Evolutionary conservation across 177 flowering plant genomes (phyloP), one percentile per base, ranked within the genome.

Genomic region (Vitis hybrid): DNA sequence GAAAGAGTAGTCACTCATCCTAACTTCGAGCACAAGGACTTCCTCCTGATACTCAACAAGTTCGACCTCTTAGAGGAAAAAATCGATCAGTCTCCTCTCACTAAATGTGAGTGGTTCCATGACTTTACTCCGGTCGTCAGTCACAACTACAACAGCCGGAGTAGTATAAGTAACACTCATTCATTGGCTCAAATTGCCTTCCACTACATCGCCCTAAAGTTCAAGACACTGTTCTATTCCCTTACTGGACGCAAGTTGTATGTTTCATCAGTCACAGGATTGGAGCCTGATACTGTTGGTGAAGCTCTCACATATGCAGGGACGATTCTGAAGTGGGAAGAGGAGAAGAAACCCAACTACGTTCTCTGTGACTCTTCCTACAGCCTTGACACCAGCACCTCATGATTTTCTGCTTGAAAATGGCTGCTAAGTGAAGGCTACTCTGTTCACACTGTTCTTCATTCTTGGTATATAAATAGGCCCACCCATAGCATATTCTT

Each of bases 1-100:
- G 86, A 86, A 73, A 78, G 61, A 68, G 66, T 87, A 1, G 82
- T 82, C 7, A 72, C 82, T 3, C 86, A 83, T 66, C 85, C 87
- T 8, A 54, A 63, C 51, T 80, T 81, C 14, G 46, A 32, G 2
- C 11, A 75, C 1, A 84, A 78, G 64, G 32, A 74, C 68, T 81
- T 82, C 79, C 83, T 85, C 19, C 81, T 88, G 21, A 59, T 88
- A 14, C 88, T 88, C 52, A 87, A 75, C 80, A 88, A 84, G 66
- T 81, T 77, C 8, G 90, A 88, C 56, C 76, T 81, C 30, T 74
- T 88, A 0, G 88, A 82, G 51, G 86, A 85, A 50, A 87, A 73
- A 69, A 74, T 88, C 13, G 79, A 77, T 30, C 56, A 65, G 21
- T 72, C 54, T 54, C 87, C 89, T 48, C 85, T 88, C 30, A 68